A percentile compares a stretch with the other conserved stretches of the same genome.
These are phyloP conservation scores for Apiospora saccharicola DNA, from an alignment of 2,329 filamentous ascomycete genomes.

Conservation along the genomic window DNA sequence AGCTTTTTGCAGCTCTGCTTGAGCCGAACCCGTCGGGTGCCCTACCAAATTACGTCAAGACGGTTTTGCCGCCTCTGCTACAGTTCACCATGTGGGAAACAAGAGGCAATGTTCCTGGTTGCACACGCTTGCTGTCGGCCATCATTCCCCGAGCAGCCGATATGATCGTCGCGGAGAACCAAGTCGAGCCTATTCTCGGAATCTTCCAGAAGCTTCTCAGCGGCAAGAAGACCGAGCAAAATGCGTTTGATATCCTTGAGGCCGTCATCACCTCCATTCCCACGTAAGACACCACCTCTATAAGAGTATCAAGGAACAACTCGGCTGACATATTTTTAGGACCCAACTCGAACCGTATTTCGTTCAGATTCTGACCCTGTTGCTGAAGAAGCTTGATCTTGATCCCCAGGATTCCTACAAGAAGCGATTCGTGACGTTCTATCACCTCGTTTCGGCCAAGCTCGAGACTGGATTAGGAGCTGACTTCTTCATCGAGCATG, in stretches of 20 bases:
- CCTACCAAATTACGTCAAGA: slow-evolving; percentile 82
- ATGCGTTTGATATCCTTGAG: slow-evolving; percentile 91
- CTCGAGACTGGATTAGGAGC: slow-evolving; percentile 83
- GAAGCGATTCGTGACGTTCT: slow-evolving; percentile 89
- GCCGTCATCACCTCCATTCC: slow-evolving; percentile 77
- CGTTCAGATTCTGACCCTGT: slow-evolving; percentile 77
- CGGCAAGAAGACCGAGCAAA: slow-evolving; percentile 82
- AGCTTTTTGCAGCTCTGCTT: slow-evolving; percentile 88
- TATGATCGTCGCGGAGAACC: slow-evolving; percentile 78
- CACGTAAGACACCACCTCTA: slow-evolving; percentile 57
- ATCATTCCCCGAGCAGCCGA: slow-evolving; percentile 81
- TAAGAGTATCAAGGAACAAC: slow-evolving; percentile 24
- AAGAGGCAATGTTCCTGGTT: slow-evolving; percentile 89
- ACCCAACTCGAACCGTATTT: slow-evolving; percentile 78
- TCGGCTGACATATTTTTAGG: slow-evolving; percentile 46
- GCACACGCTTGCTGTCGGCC: slow-evolving; percentile 83
- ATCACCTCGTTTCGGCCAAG: slow-evolving; percentile 85
- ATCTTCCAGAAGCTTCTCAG: slow-evolving; percentile 92
- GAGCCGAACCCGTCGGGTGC: slow-evolving; percentile 84
- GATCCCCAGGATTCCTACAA: slow-evolving; percentile 79
- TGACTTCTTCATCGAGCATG: slow-evolving; percentile 87
- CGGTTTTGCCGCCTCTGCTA: slow-evolving; percentile 79
- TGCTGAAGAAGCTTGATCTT: slow-evolving; percentile 80
- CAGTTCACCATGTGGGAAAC: slow-evolving; percentile 88
- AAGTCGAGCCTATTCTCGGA: slow-evolving; percentile 87